These are phyloP conservation scores for Silene uniflora DNA, from an alignment of 148 eudicot genomes.

Conservation along the genomic window DNA sequence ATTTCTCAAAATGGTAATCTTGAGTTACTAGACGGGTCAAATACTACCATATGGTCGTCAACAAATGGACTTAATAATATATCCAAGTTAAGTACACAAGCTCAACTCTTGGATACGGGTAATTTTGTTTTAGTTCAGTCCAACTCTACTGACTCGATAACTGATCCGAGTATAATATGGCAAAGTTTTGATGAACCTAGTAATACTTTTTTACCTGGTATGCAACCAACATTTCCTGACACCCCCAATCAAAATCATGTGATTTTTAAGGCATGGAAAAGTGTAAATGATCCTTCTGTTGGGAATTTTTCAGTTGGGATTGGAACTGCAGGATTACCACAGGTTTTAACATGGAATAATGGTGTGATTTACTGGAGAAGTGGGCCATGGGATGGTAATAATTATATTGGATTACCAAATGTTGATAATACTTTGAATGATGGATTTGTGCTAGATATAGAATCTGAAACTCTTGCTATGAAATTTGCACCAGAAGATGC, in stretches of 20 bases:
- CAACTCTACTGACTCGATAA: background rate
- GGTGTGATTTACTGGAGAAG: constrained; percentile 18
- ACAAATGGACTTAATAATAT: background rate
- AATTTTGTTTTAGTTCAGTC: constrained; percentile 32
- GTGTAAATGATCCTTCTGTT: constrained; percentile 35
- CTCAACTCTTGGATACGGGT: constrained; percentile 37
- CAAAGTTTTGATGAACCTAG: constrained; percentile 33
- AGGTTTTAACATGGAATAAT: constrained; percentile 16
- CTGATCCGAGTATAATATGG: constrained; percentile 21
- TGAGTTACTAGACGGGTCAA: constrained; percentile 16
- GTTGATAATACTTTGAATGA: constrained; percentile 13
- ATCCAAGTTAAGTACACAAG: constrained; percentile 10
- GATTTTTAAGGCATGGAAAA: constrained; percentile 36
- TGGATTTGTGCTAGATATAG: constrained; percentile 12
- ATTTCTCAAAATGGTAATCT: constrained; percentile 25
- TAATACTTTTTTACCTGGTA: constrained; percentile 35
- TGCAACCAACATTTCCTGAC: constrained; percentile 26
- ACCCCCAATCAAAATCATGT: constrained; percentile 10
- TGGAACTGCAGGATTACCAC: constrained; percentile 19
- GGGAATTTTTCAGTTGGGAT: constrained; percentile 26
- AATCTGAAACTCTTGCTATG: background rate
- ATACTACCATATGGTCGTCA: constrained; percentile 29
- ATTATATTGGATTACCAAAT: constrained; percentile 33
- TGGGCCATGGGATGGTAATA: constrained; percentile 40
- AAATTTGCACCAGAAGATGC: constrained; percentile 12